A percentile compares a stretch with the other conserved stretches of the same genome.
These are phyloP conservation scores for Symbiotaphrina buchneri DNA, from an alignment of 495 filamentous ascomycete species.

Conservation along the genomic window DNA sequence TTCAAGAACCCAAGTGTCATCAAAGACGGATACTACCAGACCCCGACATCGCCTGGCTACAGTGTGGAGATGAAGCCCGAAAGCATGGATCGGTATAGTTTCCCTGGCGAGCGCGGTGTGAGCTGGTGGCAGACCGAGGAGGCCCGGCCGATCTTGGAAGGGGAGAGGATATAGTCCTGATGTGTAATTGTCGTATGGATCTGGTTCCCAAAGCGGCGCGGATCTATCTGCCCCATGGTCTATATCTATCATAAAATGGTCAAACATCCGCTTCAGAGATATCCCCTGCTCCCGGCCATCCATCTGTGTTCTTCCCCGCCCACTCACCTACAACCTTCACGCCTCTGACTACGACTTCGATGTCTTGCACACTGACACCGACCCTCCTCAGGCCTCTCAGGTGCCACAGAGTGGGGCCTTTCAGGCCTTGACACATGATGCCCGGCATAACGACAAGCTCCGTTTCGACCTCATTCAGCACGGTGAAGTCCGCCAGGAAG, in stretches of 20 bases:
- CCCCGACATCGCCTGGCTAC: slow-evolving; percentile 63
- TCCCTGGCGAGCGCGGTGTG: slow-evolving; percentile 50
- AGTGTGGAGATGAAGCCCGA: slow-evolving; percentile 82
- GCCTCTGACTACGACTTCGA: slow-evolving; percentile 16
- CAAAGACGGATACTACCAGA: slow-evolving; percentile 71
- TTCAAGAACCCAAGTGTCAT: slow-evolving; percentile 65
- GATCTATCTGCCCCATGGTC: too few species aligned
- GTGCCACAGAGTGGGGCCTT: slow-evolving; percentile 30
- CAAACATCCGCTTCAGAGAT: slow-evolving; percentile 1
- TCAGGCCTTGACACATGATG: slow-evolving; percentile 36
- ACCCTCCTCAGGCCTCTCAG: slow-evolving; percentile 27
- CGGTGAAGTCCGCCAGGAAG: slow-evolving; percentile 28
- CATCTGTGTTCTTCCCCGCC: slow-evolving; percentile 1
- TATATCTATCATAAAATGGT: too few species aligned
- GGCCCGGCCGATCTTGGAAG: slow-evolving; percentile 15
- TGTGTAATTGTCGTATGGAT: too few species aligned
- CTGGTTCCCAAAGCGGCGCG: too few species aligned
- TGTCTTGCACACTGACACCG: slow-evolving; percentile 25
- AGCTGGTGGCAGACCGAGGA: slow-evolving; percentile 48
- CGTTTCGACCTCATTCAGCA: slow-evolving; percentile 27
- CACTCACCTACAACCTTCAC: slow-evolving; percentile 4
- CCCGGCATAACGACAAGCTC: slow-evolving; percentile 28
- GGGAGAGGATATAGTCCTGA: slow-evolving; percentile 16
- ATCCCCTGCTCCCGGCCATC: background rate
- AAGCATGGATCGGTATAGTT: slow-evolving; percentile 61